phyloP scores from a whole-genome alignment of 345 rosid genomes.

The Triadica sebifera region DNA sequence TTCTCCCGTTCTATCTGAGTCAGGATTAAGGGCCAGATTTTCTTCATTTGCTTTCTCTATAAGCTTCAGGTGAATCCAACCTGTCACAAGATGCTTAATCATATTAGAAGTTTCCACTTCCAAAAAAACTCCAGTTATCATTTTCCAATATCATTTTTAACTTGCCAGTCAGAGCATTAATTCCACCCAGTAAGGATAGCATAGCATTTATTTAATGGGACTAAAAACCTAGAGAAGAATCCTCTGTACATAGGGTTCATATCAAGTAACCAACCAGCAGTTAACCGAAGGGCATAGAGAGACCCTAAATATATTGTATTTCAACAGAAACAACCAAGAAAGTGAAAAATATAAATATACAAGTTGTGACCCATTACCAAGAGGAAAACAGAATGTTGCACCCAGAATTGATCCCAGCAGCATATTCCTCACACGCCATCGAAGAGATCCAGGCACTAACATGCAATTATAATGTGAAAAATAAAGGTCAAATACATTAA shows the following conservation, averaged over 20 bases:
- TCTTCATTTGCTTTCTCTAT: slow-evolving; percentile 82
- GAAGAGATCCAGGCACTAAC: slow-evolving; percentile 80
- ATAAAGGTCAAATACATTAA: background rate
- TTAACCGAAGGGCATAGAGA: background rate
- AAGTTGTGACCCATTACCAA: slow-evolving; percentile 45
- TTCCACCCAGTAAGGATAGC: background rate
- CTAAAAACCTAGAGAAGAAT: background rate
- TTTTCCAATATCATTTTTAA: background rate
- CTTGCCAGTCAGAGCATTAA: background rate
- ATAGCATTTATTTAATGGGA: background rate
- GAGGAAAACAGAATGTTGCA: slow-evolving; percentile 73
- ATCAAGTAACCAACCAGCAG: background rate
- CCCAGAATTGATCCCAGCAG: slow-evolving; percentile 74
- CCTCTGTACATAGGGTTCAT: background rate
- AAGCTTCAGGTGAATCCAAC: slow-evolving; percentile 87
- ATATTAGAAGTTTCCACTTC: slow-evolving; percentile 1
- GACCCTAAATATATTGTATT: background rate
- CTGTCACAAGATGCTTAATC: slow-evolving; percentile 32
- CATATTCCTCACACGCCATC: slow-evolving; percentile 84
- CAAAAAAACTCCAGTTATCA: background rate
- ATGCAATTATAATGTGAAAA: slow-evolving; percentile 14
- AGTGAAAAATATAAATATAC: background rate
- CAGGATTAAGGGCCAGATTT: slow-evolving; percentile 20
- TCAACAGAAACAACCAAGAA: background rate
- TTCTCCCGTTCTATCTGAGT: slow-evolving; percentile 28